These are phyloP conservation scores for Sugiyamaella valdiviana DNA, from an alignment of 805 yeast genomes.

Conservation along the genomic window DNA sequence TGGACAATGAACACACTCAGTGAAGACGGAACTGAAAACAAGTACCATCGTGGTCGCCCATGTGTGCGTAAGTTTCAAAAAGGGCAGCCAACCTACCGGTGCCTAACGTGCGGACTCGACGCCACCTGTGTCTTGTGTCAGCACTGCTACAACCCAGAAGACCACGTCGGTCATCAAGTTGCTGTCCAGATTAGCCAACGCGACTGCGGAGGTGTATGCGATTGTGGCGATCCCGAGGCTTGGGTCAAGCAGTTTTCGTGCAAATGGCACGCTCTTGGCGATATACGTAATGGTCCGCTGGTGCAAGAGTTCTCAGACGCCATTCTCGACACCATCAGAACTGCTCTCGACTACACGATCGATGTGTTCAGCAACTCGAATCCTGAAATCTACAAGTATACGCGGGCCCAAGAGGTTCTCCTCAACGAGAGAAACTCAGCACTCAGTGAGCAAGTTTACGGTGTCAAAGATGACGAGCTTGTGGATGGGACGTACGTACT, in stretches of 20 bases:
- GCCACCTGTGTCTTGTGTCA: conserved; percentile 82
- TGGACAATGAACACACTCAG: neutral
- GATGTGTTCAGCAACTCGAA: conserved; percentile 28
- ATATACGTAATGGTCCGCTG: conserved; percentile 30
- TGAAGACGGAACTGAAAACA: conserved; percentile 19
- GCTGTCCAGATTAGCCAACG: conserved; percentile 52
- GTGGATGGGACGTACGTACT: conserved; percentile 47
- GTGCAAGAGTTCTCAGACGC: conserved; percentile 41
- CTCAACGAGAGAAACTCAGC: conserved; percentile 30
- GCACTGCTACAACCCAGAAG: conserved; percentile 61
- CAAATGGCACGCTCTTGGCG: conserved; percentile 32
- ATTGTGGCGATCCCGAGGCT: conserved; percentile 86
- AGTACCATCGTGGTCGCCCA: conserved; percentile 56
- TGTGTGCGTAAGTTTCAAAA: conserved; percentile 66
- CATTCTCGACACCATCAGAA: conserved; percentile 25
- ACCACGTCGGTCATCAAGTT: conserved; percentile 69
- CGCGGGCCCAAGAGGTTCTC: conserved; percentile 24
- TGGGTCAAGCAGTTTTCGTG: conserved; percentile 57
- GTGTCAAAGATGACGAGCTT: conserved; percentile 35
- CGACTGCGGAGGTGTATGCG: conserved; percentile 74
- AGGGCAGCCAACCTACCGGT: conserved; percentile 79
- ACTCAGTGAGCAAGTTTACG: conserved; percentile 42
- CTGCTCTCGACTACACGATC: conserved; percentile 28
- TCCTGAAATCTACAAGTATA: conserved; percentile 23
- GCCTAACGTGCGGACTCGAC: conserved; percentile 67